Evolutionary conservation across 805 yeast genomes (phyloP).

Genomic region (Candida caryicola): DNA sequence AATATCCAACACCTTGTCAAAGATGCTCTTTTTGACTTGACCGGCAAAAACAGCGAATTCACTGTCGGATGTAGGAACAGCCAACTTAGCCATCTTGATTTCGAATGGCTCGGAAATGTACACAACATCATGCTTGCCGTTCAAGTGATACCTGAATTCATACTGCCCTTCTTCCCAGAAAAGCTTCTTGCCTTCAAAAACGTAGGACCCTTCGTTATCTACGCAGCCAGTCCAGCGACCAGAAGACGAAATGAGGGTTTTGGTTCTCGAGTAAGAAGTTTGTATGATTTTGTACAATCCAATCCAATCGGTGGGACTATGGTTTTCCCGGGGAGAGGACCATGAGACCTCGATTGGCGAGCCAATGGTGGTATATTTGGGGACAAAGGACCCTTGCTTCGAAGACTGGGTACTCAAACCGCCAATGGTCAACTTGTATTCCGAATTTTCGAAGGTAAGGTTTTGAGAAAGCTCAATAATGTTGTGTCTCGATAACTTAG

Average conservation of each 20-base stretch:
- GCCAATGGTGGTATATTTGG: slow-evolving; percentile 39
- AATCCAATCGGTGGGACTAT: slow-evolving; percentile 64
- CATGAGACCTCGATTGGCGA: slow-evolving; percentile 53
- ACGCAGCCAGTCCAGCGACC: slow-evolving; percentile 59
- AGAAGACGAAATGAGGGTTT: slow-evolving; percentile 57
- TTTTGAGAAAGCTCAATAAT: slow-evolving; percentile 40
- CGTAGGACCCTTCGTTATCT: slow-evolving; percentile 42
- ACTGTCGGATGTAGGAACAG: slow-evolving; percentile 31
- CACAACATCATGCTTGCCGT: slow-evolving; percentile 67
- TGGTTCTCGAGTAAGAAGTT: slow-evolving; percentile 52
- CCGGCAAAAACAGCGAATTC: slow-evolving; percentile 29
- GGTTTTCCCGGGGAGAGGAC: slow-evolving; percentile 46
- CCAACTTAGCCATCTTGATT: slow-evolving; percentile 42
- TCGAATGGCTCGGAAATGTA: slow-evolving; percentile 66
- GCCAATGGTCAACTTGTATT: slow-evolving; percentile 26
- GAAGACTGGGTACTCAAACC: slow-evolving; percentile 14
- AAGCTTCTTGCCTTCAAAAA: slow-evolving; percentile 47
- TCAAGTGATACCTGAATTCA: slow-evolving; percentile 70
- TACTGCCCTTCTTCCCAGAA: slow-evolving; percentile 69
- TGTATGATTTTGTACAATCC: slow-evolving; percentile 67
- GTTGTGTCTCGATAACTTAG: slow-evolving; percentile 32
- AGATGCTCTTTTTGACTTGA: slow-evolving; percentile 28
- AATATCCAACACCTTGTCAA: slow-evolving; percentile 29
- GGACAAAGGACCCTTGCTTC: slow-evolving; percentile 8
- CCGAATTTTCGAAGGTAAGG: slow-evolving; percentile 36